These are phyloP conservation scores for Lophium mytilinum DNA, from an alignment of 495 filamentous ascomycete genomes.

Conservation along the genomic window DNA sequence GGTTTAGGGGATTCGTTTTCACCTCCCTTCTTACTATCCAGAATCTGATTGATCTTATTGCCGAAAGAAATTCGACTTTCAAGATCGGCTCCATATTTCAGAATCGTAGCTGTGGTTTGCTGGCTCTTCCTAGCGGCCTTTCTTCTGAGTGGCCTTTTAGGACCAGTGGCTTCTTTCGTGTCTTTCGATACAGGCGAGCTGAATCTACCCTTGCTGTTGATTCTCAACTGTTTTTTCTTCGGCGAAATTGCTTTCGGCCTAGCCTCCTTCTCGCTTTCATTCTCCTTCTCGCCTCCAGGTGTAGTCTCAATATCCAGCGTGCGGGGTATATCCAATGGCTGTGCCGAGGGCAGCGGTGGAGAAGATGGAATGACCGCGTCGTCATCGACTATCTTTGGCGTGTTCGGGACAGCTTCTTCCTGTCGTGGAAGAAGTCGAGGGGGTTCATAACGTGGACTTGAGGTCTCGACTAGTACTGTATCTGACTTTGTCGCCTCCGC, in stretches of 20 bases:
- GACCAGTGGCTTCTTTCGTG: constrained; percentile 3
- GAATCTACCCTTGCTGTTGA: constrained; percentile 52
- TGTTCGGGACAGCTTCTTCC: neutral
- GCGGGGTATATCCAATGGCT: too few relatives aligned
- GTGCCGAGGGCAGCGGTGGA: neutral
- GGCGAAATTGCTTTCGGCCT: neutral
- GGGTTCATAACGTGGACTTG: neutral
- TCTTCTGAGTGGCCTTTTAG: constrained; percentile 23
- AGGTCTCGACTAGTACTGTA: neutral
- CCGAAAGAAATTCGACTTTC: constrained; percentile 31
- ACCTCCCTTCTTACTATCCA: constrained; percentile 22
- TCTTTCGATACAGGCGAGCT: constrained; percentile 38
- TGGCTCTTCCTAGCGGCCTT: constrained; percentile 20
- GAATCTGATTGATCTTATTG: constrained; percentile 45
- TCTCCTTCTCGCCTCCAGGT: neutral
- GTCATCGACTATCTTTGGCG: neutral
- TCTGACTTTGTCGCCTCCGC: constrained; percentile 11
- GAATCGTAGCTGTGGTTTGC: constrained; percentile 21
- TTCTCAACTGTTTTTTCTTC: constrained; percentile 41
- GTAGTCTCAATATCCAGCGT: neutral
- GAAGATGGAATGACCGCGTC: neutral
- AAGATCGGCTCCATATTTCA: constrained; percentile 38
- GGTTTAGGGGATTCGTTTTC: constrained; percentile 4
- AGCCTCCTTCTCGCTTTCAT: neutral
- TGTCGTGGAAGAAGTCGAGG: neutral